Evolutionary conservation across 2,329 filamentous ascomycete species (phyloP).

Genomic region (Coniochaeta prunicola): DNA sequence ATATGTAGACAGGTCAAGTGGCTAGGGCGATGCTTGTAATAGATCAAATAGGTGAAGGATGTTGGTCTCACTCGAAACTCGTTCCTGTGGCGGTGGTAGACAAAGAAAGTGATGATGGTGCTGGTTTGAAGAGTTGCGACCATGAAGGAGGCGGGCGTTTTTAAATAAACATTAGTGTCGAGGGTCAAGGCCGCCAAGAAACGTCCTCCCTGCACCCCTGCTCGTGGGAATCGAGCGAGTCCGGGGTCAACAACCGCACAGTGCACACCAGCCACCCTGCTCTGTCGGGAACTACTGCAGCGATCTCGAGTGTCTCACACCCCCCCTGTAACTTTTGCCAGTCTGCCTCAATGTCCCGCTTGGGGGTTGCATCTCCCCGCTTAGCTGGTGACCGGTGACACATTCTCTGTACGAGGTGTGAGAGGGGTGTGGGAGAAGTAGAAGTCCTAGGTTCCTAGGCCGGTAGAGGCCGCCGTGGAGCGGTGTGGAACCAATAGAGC

Average conservation of each 20-base stretch:
- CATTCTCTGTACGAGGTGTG: not conserved
- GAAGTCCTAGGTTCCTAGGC: not conserved
- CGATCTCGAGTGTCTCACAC: not conserved
- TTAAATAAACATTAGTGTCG: not conserved
- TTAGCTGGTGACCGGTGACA: not conserved
- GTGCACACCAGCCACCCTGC: not conserved
- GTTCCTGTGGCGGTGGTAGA: not conserved
- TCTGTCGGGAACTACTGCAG: not conserved
- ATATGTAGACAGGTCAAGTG: not conserved
- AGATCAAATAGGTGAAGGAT: not conserved
- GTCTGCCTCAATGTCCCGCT: not conserved
- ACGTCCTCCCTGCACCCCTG: not conserved
- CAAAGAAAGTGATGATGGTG: conserved; percentile 1
- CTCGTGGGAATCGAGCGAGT: not conserved
- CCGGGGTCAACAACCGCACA: not conserved
- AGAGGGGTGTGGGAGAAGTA: not conserved
- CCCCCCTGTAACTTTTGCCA: not conserved
- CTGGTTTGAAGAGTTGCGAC: not conserved
- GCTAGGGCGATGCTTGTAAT: not conserved
- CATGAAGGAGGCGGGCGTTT: not conserved
- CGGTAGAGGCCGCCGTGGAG: not conserved
- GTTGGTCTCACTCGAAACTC: not conserved
- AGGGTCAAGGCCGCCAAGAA: not conserved
- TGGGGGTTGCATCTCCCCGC: not conserved
- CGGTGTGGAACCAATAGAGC: not conserved